A percentile compares a stretch with the other conserved stretches of the same genome.
These are phyloP conservation scores for Paspalum notatum DNA, from an alignment of 176 grass and related monocot genomes.

Conservation along the genomic window DNA sequence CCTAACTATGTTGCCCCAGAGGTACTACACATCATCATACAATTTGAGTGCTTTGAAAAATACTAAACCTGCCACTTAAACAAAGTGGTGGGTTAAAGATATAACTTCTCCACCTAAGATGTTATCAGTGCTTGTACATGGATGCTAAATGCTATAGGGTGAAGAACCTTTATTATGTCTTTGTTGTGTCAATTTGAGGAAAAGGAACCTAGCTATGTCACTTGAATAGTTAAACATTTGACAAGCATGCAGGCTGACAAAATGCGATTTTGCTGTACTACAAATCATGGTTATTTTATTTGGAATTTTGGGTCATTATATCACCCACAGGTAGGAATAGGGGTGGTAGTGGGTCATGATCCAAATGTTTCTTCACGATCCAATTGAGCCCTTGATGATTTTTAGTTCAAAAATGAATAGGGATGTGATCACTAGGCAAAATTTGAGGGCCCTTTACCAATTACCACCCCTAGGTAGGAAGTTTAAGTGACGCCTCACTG, in stretches of 20 bases:
- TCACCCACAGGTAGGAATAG: background rate
- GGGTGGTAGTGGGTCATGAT: no score
- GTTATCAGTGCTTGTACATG: conserved; percentile 19
- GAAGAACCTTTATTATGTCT: conserved; percentile 15
- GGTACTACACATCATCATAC: conserved; percentile 55
- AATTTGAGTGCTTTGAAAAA: conserved; percentile 6
- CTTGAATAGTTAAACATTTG: conserved; percentile 1
- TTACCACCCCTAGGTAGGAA: no score
- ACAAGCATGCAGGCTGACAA: background rate
- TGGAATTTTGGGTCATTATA: background rate
- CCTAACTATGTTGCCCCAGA: conserved; percentile 99
- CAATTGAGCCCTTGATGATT: no score
- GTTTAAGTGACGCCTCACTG: background rate
- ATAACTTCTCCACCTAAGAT: background rate
- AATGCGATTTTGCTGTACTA: background rate
- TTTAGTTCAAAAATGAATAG: no score
- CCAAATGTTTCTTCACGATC: no score
- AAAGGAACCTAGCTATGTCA: background rate
- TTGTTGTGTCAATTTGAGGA: conserved; percentile 24
- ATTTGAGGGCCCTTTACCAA: no score
- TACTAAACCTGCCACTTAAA: conserved; percentile 33
- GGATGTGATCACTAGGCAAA: no score
- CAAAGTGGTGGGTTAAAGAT: conserved; percentile 15
- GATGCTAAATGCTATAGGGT: conserved; percentile 15
- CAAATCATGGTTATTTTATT: conserved; percentile 10